Conservation (phyloP, 2,329 filamentous ascomycete genomes). For the Graphilbum fragrans region DNA sequence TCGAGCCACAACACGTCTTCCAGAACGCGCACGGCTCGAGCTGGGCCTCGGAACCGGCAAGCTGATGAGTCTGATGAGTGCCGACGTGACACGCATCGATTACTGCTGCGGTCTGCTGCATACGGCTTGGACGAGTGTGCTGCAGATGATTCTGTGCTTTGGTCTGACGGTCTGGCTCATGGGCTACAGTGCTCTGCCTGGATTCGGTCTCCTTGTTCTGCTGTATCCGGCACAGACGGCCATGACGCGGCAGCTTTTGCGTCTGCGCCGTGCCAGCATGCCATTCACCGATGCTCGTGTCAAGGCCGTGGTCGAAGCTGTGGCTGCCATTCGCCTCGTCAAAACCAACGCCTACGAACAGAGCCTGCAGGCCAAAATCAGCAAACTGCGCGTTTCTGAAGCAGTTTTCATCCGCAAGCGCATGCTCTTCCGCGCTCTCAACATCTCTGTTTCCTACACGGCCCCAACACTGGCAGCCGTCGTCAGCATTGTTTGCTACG, state of each 20-base stretch:
- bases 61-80: constrained; percentile 19
- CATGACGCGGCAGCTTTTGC: constrained; percentile 12
- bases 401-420: constrained; percentile 15
- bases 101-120: constrained; percentile 21
- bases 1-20: constrained; percentile 12
- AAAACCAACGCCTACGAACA: constrained; percentile 16
- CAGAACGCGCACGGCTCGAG: constrained; percentile 10
- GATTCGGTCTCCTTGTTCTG: constrained; percentile 14
- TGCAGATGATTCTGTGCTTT: constrained; percentile 18
- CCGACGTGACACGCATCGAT: constrained; percentile 19
- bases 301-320: constrained; percentile 14
- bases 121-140: constrained; percentile 18
- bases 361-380: constrained; percentile 13
- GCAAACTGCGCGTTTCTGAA: constrained; percentile 12
- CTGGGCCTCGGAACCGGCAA: constrained; percentile 14
- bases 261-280: constrained; percentile 15
- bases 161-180: constrained; percentile 13
- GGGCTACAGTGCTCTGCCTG: constrained; percentile 15
- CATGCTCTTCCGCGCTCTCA: constrained; percentile 14
- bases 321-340: constrained; percentile 15
- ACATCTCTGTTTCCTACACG: constrained; percentile 14
- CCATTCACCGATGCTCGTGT: constrained; percentile 15
- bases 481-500: constrained; percentile 12
- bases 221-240: constrained; percentile 14
- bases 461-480: constrained; percentile 14